Conservation (phyloP, 306 rosid species). For the Ormosia semicastrata region DNA sequence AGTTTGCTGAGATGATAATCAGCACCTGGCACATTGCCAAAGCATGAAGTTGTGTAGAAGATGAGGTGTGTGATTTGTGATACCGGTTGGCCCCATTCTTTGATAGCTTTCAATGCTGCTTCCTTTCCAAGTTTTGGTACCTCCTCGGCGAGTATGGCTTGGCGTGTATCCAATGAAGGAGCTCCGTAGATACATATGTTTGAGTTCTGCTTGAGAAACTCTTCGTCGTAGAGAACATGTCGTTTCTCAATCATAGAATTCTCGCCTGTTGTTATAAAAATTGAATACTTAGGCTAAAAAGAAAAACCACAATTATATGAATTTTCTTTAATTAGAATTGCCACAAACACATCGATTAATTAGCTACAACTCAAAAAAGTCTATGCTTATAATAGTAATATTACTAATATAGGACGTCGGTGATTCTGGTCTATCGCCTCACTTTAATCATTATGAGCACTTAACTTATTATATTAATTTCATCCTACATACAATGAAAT, state of each 20-base stretch:
- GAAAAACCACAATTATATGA: no score
- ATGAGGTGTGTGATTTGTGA: slow-evolving; percentile 18
- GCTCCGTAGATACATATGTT: background rate
- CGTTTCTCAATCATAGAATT: slow-evolving; percentile 7
- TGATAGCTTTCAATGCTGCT: slow-evolving; percentile 13
- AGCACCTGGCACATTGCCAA: background rate
- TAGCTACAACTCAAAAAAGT: no score
- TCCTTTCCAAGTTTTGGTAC: slow-evolving; percentile 2
- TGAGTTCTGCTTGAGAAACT: background rate
- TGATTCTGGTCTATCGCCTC: no score
- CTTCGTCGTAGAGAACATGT: background rate
- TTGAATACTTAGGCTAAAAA: no score
- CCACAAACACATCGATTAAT: no score
- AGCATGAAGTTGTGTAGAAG: slow-evolving; percentile 17
- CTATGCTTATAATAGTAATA: no score
- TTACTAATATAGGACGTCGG: no score
- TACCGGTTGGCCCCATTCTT: slow-evolving; percentile 1
- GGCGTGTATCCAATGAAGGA: background rate
- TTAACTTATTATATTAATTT: no score
- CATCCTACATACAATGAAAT: no score
- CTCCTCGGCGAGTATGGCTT: background rate
- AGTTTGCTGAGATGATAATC: background rate
- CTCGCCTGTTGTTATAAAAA: background rate
- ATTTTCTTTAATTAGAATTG: no score
- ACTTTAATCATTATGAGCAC: no score